Base-by-base conservation (phyloP, 495 filamentous ascomycete species). In the Clavariopsis aquatica region DNA sequence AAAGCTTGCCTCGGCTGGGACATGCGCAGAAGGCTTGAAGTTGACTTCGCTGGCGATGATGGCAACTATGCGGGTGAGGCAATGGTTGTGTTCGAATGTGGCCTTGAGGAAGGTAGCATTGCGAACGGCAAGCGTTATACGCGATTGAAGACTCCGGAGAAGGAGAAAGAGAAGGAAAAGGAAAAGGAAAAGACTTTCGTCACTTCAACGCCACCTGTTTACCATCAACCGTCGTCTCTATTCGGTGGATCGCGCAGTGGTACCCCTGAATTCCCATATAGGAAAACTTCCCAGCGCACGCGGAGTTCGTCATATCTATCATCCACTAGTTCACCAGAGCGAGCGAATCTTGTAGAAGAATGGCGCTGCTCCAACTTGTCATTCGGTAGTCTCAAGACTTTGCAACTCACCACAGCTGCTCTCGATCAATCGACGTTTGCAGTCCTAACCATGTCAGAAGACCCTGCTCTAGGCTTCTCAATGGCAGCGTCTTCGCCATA, bases 41-140 rank as follows among this genome's bases (percentile, higher is more conserved):
- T 96, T 8, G 94, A 98, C 73, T 98, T 96, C 76, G 89, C 89
- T 24, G 86, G 85, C 49, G 89, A 89, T 64, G 91, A 95, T 75
- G 83, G 86, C 17, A 76, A 79, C 49, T 85, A 85, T 13, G 85
- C 84, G 38, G 91, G 91, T 24, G 92, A 96, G 73, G 81, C 78
- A 17, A 74, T 95, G 7, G 78, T 95, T 53, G 84, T 96, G 2
- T 81, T 96, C 57, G 81, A 83, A 10, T 89, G 87, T 68, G 92
- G 87, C 6, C 70, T 82, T 13, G 84, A 85, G 36, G 86, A 88
- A 57, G 80, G 76, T 17, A 69, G 77, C 46, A 73, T 71, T 38
- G 79, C 82, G 24, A 72, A 70, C 17, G 73, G 87, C 59, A 84
- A 77, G 53, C 77, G 86, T 57, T 87, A 76, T 70, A 79, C 78